Evolutionary conservation across 2,329 filamentous ascomycete genomes (phyloP), one percentile per base, ranked within the genome.

Genomic region (Clarireedia sp.): DNA sequence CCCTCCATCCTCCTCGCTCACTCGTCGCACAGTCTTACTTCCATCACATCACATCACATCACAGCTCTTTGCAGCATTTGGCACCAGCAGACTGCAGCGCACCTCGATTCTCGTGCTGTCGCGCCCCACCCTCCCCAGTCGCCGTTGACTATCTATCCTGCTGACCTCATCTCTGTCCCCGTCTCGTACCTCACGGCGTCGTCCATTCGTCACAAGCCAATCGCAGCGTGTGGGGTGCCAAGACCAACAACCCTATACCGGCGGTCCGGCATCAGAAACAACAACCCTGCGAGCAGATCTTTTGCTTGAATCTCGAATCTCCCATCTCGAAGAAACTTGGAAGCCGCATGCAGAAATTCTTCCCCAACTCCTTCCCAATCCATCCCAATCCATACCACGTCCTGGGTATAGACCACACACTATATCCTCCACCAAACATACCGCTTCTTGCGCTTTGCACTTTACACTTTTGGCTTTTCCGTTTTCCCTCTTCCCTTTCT

Each of bases 231-330:
- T 41, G 51, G 51, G 48, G 24, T 41, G 43, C 44, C 19, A 41
- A 41, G 19, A 47, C 24, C 46, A 19, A 43, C n/a, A n/a, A 36
- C 19, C 44, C 44, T 47, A 49, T 36, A 43, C 45, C 38, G 40
- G 52, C 52, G 49, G 48, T 19, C 38, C 16, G 19, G 16, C 38
- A 33, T 33, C 29, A 10, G 12, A 43, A 54, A 48, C 24, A 50
- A 47, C 45, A 54, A 54, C 52, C 52, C 52, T 54, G 52, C 46
- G 38, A 54, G 52, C 52, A 54, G 52, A 54, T 54, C 52, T 49
- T 40, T 43, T 54, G 45, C 52, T 50, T 43, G 46, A 54, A 54
- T 54, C 52, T 50, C 45, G 24, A 26, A 26, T 26, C 52, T 50
- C 45, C 6, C 6, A 26, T 26, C 52, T 50, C 45, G 36, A 52